phyloP scores from a whole-genome alignment of 2,329 filamentous ascomycete genomes.

The Calonectria pseudoreteaudii region DNA sequence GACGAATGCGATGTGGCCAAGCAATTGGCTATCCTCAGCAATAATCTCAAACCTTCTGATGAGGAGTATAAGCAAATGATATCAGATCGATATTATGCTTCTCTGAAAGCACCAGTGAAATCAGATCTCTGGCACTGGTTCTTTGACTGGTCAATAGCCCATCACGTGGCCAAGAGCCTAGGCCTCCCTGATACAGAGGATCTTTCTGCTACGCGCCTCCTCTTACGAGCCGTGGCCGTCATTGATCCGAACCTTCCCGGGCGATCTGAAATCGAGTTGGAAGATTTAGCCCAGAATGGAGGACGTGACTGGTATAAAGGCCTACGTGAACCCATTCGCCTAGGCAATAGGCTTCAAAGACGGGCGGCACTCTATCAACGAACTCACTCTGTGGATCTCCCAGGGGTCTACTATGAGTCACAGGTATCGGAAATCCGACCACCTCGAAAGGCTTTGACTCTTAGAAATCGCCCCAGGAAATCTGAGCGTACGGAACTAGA shows the following conservation, averaged over 20 bases:
- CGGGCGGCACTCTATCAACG: no score
- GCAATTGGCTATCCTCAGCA: background rate
- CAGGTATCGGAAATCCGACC: background rate
- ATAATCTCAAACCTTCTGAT: background rate
- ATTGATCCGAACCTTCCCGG: background rate
- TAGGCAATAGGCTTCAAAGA: no score
- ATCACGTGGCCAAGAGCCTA: background rate
- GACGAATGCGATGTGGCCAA: background rate
- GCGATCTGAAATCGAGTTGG: background rate
- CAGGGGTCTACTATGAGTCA: background rate
- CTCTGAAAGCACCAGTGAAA: background rate
- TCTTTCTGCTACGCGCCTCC: background rate
- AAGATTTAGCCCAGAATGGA: background rate
- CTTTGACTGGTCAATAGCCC: background rate
- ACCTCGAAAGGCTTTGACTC: background rate
- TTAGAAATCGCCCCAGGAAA: background rate
- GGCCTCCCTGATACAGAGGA: background rate
- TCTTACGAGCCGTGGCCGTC: background rate
- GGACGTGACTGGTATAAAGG: background rate
- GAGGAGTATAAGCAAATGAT: background rate
- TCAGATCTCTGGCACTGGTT: background rate
- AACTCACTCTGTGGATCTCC: no score
- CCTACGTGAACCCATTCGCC: background rate
- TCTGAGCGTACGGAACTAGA: background rate
- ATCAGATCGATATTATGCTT: background rate